Percentiles rank a stretch among this genome's conserved stretches.
phyloP scores from a whole-genome alignment of 2,329 filamentous ascomycete species.

The Paradendryphiella salina region DNA sequence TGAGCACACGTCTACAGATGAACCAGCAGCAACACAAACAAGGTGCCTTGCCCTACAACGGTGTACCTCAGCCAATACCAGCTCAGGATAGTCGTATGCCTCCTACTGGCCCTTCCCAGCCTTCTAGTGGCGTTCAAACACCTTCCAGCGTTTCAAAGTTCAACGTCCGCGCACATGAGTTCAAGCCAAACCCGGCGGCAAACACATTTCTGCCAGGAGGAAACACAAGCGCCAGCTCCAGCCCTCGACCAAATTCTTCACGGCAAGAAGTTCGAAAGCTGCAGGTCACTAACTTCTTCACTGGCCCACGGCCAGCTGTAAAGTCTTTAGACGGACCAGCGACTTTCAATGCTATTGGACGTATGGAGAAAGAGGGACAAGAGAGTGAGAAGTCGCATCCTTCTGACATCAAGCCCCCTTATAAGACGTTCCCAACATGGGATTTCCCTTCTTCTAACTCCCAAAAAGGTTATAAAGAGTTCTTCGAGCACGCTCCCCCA shows the following conservation, averaged over 20 bases:
- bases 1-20: slow-evolving; percentile 56
- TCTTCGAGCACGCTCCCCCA: slow-evolving; percentile 70
- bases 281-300: slow-evolving; percentile 58
- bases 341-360: slow-evolving; percentile 67
- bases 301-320: slow-evolving; percentile 68
- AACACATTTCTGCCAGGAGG: slow-evolving; percentile 75
- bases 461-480: slow-evolving; percentile 77
- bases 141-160: slow-evolving; percentile 60
- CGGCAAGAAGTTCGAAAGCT: slow-evolving; percentile 39
- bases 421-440: slow-evolving; percentile 85
- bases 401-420: slow-evolving; percentile 80
- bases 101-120: slow-evolving; percentile 69
- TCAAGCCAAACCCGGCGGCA: slow-evolving; percentile 82
- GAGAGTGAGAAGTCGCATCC: slow-evolving; percentile 61
- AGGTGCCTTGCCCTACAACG: slow-evolving; percentile 48
- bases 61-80: slow-evolving; percentile 60
- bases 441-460: slow-evolving; percentile 68
- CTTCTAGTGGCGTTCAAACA: slow-evolving; percentile 56
- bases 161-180: slow-evolving; percentile 70
- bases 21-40: slow-evolving; percentile 58
- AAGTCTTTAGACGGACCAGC: slow-evolving; percentile 57
- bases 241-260: slow-evolving; percentile 62
- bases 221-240: slow-evolving; percentile 67
- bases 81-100: slow-evolving; percentile 70
- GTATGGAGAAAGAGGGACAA: slow-evolving; percentile 68